Evolutionary conservation across 1,284 basidiomycete genomes (phyloP).

Genomic region (Paramarasmius palmivorus): DNA sequence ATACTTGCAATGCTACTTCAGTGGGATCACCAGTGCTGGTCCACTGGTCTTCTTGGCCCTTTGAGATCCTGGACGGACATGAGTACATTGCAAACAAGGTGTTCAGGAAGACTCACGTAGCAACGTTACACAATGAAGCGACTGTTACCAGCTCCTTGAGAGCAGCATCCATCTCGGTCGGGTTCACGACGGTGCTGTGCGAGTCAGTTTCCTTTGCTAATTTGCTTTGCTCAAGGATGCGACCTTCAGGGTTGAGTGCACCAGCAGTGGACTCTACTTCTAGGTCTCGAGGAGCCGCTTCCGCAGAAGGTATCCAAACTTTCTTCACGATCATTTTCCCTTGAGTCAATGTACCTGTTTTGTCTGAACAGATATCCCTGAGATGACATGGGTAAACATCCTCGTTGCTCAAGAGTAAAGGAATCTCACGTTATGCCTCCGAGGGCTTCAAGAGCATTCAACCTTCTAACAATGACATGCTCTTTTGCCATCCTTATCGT

Average conservation of each 20-base stretch:
- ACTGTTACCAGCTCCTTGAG: conserved; percentile 29
- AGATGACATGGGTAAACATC: neutral
- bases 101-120: conserved; percentile 26
- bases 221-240: neutral
- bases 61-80: conserved; percentile 26
- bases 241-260: conserved; percentile 29
- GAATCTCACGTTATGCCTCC: conserved; percentile 45
- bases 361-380: conserved; percentile 60
- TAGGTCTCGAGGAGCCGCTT: conserved; percentile 23
- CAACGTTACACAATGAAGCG: conserved; percentile 36
- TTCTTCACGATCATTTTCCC: conserved; percentile 56
- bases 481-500: conserved; percentile 52
- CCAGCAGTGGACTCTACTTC: conserved; percentile 26
- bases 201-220: neutral
- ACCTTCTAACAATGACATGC: conserved; percentile 51
- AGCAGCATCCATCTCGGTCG: conserved; percentile 24
- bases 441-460: conserved; percentile 61
- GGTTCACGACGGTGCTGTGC: conserved; percentile 20
- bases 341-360: conserved; percentile 63
- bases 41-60: conserved; percentile 51
- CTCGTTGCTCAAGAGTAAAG: neutral
- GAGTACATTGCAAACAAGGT: neutral
- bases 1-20: conserved; percentile 66
- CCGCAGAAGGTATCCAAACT: conserved; percentile 48
- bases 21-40: conserved; percentile 72